Base-by-base conservation (phyloP, 208 protist genomes). In the Trypanosoma lewisi region DNA sequence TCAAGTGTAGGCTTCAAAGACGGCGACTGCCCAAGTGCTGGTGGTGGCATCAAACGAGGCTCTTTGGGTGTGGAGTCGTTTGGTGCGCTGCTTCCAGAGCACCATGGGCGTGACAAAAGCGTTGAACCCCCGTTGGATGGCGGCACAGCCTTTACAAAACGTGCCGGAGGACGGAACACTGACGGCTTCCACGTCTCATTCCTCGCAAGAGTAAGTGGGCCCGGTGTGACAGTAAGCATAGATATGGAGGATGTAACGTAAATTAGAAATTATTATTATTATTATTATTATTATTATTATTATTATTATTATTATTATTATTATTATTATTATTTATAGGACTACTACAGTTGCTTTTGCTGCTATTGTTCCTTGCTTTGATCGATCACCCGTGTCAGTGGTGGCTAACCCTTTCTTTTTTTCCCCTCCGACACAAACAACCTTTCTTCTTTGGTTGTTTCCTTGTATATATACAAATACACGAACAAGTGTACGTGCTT, bases 101-200 rank as follows among this genome's bases (percentile, higher is more conserved):
- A 80, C 75, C 76, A 89, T 25, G 83, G 82, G 17, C 63, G 66
- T 30, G 83, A 78, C 17, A 73, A 85, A 0, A 80, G 74, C 47
- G 82, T 80, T 33, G 85, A 67, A 1, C 57, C 58, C 41, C 75
- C 80, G 59, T 87, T 84, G 11, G 70, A 57, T 14, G 77, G 73
- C 12, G 75, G 78, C 11, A 59, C 19, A 11, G 48, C 56, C 68
- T 77, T 83, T 7, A 71, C 14, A 28, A 83, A 76, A 44, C 75
- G 42, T 41, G 48, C 67, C 3, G 85, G 85, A 21, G 85, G 85
- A 16, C 82, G 82, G 63, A 92, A 92, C 28, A 83, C 69, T 0
- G 85, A 89, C 60, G 76, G 72, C 39, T 59, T 77, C 73, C 82
- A 80, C 25, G 70, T 67, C 42, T 92, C 85, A 21, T 66, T 67